phyloP scores from a whole-genome alignment of 768 basidiomycete genomes.

The Leccinum olivaceopallidum region DNA sequence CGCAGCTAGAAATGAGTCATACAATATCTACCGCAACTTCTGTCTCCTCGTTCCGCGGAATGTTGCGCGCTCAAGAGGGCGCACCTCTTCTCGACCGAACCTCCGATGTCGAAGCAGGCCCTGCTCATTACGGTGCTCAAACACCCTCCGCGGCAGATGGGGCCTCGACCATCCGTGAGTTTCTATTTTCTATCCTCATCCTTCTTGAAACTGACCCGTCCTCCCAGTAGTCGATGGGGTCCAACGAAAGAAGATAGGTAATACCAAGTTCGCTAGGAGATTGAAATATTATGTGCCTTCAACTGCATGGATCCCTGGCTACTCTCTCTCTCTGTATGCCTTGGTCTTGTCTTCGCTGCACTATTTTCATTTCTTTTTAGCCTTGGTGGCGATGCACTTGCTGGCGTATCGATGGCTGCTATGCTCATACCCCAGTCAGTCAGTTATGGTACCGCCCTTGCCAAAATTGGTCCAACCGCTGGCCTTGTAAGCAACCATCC shows the following conservation, averaged over 20 bases:
- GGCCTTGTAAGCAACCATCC: conserved; percentile 62
- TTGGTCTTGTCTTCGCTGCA: background rate
- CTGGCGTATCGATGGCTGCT: conserved; percentile 82
- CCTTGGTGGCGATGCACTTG: conserved; percentile 71
- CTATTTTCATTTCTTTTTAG: conserved; percentile 31
- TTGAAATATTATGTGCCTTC: conserved; percentile 79
- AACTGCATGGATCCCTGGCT: conserved; percentile 76
- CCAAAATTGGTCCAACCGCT: conserved; percentile 80
- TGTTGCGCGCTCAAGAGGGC: conserved; percentile 24
- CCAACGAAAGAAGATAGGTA: conserved; percentile 19
- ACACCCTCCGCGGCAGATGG: conserved; percentile 16
- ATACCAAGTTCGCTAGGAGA: conserved; percentile 44
- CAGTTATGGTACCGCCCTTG: conserved; percentile 88
- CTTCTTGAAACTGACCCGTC: background rate
- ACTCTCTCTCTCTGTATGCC: conserved; percentile 65
- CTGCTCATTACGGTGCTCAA: conserved; percentile 20
- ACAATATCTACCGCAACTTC: conserved; percentile 33
- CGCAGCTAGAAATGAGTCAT: conserved; percentile 14
- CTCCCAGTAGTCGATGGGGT: conserved; percentile 11
- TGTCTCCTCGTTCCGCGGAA: conserved; percentile 25
- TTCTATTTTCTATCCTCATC: background rate
- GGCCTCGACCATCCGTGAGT: conserved; percentile 23
- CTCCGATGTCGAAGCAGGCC: conserved; percentile 29
- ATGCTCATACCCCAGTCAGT: conserved; percentile 88
- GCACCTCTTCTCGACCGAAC: conserved; percentile 24